phyloP scores from a whole-genome alignment of 345 rosid species.

The Eucalyptus dawsonii region DNA sequence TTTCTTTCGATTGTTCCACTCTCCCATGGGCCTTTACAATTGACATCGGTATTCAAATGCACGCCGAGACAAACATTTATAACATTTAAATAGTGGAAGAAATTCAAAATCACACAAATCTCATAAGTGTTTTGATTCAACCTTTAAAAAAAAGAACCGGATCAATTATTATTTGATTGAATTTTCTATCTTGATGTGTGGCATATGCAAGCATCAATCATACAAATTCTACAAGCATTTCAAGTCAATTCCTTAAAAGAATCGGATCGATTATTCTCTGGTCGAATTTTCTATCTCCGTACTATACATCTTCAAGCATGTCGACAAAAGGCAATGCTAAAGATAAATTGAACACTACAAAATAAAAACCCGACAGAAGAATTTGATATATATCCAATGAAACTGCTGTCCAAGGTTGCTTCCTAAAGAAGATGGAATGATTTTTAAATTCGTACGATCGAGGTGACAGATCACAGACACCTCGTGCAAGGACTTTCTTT shows the following conservation, averaged over 20 bases:
- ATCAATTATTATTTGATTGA: rapidly evolving
- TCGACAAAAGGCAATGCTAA: background rate
- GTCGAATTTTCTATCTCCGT: background rate
- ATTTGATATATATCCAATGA: background rate
- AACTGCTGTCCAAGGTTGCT: background rate
- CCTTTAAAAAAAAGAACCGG: rapidly evolving
- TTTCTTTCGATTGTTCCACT: background rate
- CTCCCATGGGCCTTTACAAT: background rate
- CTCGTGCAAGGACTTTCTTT: background rate
- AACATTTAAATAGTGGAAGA: background rate
- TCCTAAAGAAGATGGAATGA: background rate
- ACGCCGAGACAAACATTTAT: rapidly evolving
- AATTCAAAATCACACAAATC: background rate
- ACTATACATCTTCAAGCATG: background rate
- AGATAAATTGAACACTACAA: background rate
- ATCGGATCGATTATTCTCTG: background rate
- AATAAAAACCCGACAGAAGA: background rate
- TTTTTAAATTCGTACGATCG: background rate
- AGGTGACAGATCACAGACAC: background rate
- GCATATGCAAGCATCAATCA: background rate
- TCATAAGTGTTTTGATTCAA: rapidly evolving
- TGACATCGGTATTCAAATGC: background rate
- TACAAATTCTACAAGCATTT: background rate
- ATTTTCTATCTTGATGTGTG: background rate
- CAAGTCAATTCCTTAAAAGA: background rate